Conservation (phyloP, 345 rosid genomes). For the Hypericum perforatum region DNA sequence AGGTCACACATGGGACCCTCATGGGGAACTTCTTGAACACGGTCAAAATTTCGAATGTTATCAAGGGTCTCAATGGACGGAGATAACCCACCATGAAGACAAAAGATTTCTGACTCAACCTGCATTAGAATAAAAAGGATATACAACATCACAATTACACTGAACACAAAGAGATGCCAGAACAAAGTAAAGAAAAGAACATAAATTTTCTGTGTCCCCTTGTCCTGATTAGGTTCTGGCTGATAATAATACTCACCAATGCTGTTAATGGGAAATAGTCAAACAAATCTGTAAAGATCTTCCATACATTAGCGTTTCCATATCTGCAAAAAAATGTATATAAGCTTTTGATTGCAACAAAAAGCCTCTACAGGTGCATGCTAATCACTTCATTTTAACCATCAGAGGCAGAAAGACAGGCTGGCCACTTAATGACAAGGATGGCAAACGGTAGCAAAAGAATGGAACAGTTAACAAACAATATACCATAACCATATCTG, state of each 20-base stretch:
- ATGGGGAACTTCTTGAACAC: constrained; percentile 95
- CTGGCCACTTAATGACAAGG: too few relatives aligned
- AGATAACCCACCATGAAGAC: constrained; percentile 89
- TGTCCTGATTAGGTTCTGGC: not conserved
- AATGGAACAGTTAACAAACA: too few relatives aligned
- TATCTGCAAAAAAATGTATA: constrained; percentile 45
- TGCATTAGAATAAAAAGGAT: constrained; percentile 19
- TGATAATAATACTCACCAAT: constrained; percentile 51
- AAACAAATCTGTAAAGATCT: constrained; percentile 82
- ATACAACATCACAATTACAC: constrained; percentile 5
- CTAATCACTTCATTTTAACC: too few relatives aligned
- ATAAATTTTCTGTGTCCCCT: not conserved
- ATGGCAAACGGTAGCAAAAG: too few relatives aligned
- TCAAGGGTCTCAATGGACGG: constrained; percentile 89
- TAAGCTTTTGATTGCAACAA: too few relatives aligned
- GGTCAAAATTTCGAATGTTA: constrained; percentile 81
- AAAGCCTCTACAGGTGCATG: too few relatives aligned
- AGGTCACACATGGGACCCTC: constrained; percentile 99
- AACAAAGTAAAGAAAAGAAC: constrained; percentile 3
- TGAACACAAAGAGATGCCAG: constrained; percentile 3
- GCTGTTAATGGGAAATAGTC: constrained; percentile 96
- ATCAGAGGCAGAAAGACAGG: too few relatives aligned
- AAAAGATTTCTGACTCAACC: constrained; percentile 95
- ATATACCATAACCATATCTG: too few relatives aligned
- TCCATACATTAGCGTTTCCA: constrained; percentile 94